These are phyloP conservation scores for Phellopilus nigrolimitatus DNA, from an alignment of 1,284 basidiomycete genomes.

Conservation along the genomic window DNA sequence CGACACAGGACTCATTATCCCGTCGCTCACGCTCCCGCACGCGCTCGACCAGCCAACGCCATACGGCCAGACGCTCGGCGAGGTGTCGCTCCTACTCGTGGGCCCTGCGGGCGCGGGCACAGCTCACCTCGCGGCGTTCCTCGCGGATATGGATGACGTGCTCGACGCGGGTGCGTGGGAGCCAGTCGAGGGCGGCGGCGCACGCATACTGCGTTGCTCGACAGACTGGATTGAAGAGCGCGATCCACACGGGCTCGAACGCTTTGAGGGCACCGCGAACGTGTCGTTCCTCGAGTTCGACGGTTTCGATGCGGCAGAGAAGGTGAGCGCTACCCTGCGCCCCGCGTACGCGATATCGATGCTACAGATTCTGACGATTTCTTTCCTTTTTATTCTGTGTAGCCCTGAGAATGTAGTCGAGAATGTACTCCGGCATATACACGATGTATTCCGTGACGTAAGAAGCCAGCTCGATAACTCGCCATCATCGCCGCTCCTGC, in stretches of 20 bases:
- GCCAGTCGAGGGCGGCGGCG: constrained; percentile 34
- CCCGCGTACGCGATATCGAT: constrained; percentile 2
- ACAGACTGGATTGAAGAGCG: constrained; percentile 66
- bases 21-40: constrained; percentile 58
- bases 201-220: constrained; percentile 46
- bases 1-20: constrained; percentile 55
- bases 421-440: constrained; percentile 42
- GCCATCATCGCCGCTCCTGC: constrained; percentile 16
- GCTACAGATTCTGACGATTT: not conserved
- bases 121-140: constrained; percentile 33
- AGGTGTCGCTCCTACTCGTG: constrained; percentile 50
- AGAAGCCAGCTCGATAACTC: constrained; percentile 7
- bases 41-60: constrained; percentile 53
- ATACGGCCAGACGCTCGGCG: constrained; percentile 61
- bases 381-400: not conserved
- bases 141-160: constrained; percentile 60
- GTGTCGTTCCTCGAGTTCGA: constrained; percentile 52
- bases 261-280: constrained; percentile 56
- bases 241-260: constrained; percentile 59
- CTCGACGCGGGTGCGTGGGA: constrained; percentile 58
- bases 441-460: constrained; percentile 51
- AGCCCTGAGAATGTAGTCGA: constrained; percentile 27
- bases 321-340: constrained; percentile 34
- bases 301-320: constrained; percentile 37
- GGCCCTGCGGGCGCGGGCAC: constrained; percentile 35